A percentile compares a stretch with the other conserved stretches of the same genome.
Conservation (phyloP, 441 rosid species). For the California macrophylla region DNA sequence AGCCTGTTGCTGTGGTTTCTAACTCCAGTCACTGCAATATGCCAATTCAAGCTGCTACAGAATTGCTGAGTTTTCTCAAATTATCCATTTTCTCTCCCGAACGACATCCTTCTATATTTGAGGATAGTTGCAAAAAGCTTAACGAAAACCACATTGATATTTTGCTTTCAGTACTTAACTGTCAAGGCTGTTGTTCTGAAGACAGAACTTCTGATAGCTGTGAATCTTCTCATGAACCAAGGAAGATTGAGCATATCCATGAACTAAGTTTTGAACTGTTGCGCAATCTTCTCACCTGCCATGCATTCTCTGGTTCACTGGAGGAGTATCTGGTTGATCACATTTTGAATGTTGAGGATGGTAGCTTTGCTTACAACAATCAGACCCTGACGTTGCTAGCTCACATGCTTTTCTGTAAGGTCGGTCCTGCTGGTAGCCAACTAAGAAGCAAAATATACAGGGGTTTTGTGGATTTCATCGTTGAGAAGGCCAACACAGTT, state of each 20-base stretch:
- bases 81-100: conserved; percentile 59
- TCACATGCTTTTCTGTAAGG: conserved; percentile 56
- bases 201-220: conserved; percentile 43
- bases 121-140: conserved; percentile 68
- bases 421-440: conserved; percentile 58
- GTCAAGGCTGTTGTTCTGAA: conserved; percentile 37
- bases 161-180: conserved; percentile 61
- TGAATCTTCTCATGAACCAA: conserved; percentile 52
- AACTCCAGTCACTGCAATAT: conserved; percentile 53
- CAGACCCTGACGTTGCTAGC: conserved; percentile 75
- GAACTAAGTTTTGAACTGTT: conserved; percentile 71
- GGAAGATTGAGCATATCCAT: conserved; percentile 41
- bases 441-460: conserved; percentile 58
- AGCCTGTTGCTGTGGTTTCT: conserved; percentile 40
- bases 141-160: conserved; percentile 62
- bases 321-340: conserved; percentile 70
- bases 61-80: conserved; percentile 72
- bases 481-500: conserved; percentile 46
- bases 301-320: conserved; percentile 54
- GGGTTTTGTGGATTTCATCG: conserved; percentile 53
- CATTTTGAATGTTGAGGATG: conserved; percentile 72
- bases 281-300: conserved; percentile 55
- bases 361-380: conserved; percentile 55
- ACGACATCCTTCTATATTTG: conserved; percentile 58
- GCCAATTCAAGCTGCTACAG: conserved; percentile 81